Conservation (phyloP, 352 stramenopile genomes). For the Pythium coloratum region DNA sequence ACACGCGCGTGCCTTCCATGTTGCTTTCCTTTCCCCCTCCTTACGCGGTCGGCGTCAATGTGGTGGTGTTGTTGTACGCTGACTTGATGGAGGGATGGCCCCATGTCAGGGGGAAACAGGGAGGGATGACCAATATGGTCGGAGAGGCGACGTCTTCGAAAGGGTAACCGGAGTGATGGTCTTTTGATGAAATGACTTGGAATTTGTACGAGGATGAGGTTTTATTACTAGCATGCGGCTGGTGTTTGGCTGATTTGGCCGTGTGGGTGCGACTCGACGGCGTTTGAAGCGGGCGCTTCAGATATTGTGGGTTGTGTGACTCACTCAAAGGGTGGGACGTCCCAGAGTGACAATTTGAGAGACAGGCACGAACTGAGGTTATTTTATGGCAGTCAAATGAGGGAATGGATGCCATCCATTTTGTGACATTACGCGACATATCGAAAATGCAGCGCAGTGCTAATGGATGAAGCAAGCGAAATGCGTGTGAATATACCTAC, state of each 20-base stretch:
- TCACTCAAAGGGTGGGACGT: neutral
- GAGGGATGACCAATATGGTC: slow-evolving; percentile 2
- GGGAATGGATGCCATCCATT: neutral
- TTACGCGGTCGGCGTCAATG: neutral
- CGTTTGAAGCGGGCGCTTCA: neutral
- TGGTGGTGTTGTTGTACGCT: slow-evolving; percentile 20
- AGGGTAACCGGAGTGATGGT: slow-evolving; percentile 28
- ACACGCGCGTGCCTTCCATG: slow-evolving; percentile 83
- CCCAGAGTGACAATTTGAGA: slow-evolving; percentile 2
- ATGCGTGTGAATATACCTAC: neutral
- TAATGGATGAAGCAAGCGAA: neutral
- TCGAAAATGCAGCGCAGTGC: neutral
- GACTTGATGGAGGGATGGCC: slow-evolving; percentile 25
- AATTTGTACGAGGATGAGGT: slow-evolving; percentile 19
- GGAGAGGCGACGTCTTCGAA: slow-evolving; percentile 13
- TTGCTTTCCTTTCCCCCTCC: slow-evolving; percentile 2
- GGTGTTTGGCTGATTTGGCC: neutral
- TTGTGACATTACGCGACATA: neutral
- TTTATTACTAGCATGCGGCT: slow-evolving; percentile 6
- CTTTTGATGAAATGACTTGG: slow-evolving; percentile 9
- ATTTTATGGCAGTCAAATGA: slow-evolving; percentile 8
- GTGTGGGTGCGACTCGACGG: neutral
- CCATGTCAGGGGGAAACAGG: slow-evolving; percentile 13
- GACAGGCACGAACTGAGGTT: slow-evolving; percentile 10
- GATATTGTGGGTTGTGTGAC: neutral